Evolutionary conservation across 192 early-diverging fungal species (phyloP), one percentile per base, ranked within the genome.

Genomic region (Podila verticillata): DNA sequence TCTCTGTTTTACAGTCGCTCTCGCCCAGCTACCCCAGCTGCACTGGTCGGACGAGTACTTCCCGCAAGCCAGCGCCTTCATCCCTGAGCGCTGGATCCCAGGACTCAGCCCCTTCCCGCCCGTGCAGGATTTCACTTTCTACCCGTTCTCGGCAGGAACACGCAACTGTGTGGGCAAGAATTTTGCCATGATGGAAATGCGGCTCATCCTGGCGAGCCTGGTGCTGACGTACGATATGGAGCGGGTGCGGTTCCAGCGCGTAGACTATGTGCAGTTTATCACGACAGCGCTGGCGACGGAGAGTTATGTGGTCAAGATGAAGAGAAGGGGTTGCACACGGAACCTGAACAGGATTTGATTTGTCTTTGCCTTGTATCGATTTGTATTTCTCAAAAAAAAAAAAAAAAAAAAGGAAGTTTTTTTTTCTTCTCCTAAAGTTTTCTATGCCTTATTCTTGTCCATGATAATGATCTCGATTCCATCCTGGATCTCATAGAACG

Each of bases 101-200:
- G 22, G 62, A 79, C 35, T 67, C 63, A 10, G n/a, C n/a, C 35
- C 82, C 15, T 60, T 65, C 7, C 51, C 71, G 28, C 59, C 49
- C 28, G 64, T 75, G 49, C 72, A 74, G 30, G 56, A 70, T 28
- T 56, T 74, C 35, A 61, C 73, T 20, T 85, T 86, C 39, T 82
- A 65, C 32, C 73, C 83, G 4, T 89, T 89, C 71, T 84, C 82
- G 24, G 68, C 67, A 28, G 87, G 88, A 39, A 63, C 80, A 22
- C 58, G 85, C 31, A 73, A 73, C 47, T 89, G 88, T 56, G 82
- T 89, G 8, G 88, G 87, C 47, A 80, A 79, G 57, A 73, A 82
- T 44, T 87, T 88, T 77, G 83, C 85, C 32, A 66, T 65, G 63
- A 83, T 82, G 68, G 85, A 89, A 70, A 87, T 90, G 82, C 74